These are phyloP conservation scores for Paxillus involutus DNA, from an alignment of 768 basidiomycete genomes.

Conservation along the genomic window DNA sequence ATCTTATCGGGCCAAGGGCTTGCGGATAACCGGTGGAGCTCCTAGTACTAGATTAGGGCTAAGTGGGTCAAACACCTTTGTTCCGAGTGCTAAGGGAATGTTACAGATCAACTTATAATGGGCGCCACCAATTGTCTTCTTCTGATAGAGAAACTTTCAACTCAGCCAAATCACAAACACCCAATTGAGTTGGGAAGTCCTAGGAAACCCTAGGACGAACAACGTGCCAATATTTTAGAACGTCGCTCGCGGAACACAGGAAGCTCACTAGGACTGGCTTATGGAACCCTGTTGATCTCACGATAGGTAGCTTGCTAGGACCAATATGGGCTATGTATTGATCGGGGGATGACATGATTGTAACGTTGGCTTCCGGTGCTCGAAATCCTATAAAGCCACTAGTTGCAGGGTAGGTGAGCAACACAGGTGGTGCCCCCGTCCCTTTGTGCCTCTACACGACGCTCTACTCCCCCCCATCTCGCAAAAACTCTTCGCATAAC, in stretches of 20 bases:
- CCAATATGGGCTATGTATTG: slow-evolving; percentile 30
- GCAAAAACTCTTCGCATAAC: neutral
- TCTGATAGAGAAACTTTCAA: slow-evolving; percentile 28
- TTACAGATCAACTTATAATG: slow-evolving; percentile 14
- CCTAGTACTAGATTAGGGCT: slow-evolving; percentile 19
- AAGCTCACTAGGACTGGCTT: slow-evolving; percentile 12
- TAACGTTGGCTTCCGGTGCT: slow-evolving; percentile 20
- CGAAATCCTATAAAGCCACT: slow-evolving; percentile 30
- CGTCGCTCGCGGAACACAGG: slow-evolving; percentile 24
- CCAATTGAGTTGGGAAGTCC: slow-evolving; percentile 13
- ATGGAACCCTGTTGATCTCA: slow-evolving; percentile 27
- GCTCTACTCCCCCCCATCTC: slow-evolving; percentile 1
- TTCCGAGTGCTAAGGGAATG: slow-evolving; percentile 25
- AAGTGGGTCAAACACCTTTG: slow-evolving; percentile 14
- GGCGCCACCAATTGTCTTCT: neutral
- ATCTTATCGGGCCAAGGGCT: neutral
- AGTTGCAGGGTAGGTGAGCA: neutral
- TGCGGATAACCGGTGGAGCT: slow-evolving; percentile 20
- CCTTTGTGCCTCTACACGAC: slow-evolving; percentile 5
- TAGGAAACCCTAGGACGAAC: slow-evolving; percentile 11
- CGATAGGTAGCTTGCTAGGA: slow-evolving; percentile 21
- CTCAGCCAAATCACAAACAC: slow-evolving; percentile 31
- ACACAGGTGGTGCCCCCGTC: slow-evolving; percentile 4
- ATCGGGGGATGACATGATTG: slow-evolving; percentile 17
- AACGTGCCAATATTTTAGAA: slow-evolving; percentile 16